These are phyloP conservation scores for Calonectria pseudoreteaudii DNA, from an alignment of 2,329 filamentous ascomycete species.

Conservation along the genomic window DNA sequence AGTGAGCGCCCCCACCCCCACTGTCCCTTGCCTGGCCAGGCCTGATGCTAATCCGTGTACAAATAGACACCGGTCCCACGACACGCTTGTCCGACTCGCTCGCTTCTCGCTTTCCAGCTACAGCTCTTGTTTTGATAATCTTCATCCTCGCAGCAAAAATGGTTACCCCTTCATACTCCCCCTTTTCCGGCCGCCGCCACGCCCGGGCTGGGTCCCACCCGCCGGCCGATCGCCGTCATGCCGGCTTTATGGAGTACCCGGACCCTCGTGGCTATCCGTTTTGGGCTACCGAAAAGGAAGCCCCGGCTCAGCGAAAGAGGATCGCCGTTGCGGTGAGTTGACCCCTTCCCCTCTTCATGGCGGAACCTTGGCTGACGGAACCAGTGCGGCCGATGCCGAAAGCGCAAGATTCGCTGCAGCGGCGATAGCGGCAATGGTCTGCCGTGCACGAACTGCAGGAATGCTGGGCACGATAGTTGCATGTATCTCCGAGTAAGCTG, in stretches of 20 bases:
- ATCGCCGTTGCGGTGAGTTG: slow-evolving; percentile 69
- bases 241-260: slow-evolving; percentile 32
- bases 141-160: slow-evolving; percentile 18
- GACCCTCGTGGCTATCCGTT: slow-evolving; percentile 26
- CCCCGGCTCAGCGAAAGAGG: slow-evolving; percentile 64
- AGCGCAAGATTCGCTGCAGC: slow-evolving; percentile 94
- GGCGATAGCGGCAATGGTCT: slow-evolving; percentile 82
- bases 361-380: background rate
- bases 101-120: background rate
- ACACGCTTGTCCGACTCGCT: background rate
- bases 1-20: background rate
- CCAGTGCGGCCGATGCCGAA: slow-evolving; percentile 89
- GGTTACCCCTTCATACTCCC: slow-evolving; percentile 37
- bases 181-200: slow-evolving; percentile 35
- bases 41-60: background rate
- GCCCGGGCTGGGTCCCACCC: slow-evolving; percentile 32
- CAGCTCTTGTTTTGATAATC: background rate
- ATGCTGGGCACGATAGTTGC: slow-evolving; percentile 77
- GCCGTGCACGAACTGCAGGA: slow-evolving; percentile 86
- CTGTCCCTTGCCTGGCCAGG: background rate
- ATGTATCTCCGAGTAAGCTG: slow-evolving; percentile 81
- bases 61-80: slow-evolving; percentile 1
- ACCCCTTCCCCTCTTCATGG: background rate
- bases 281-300: slow-evolving; percentile 52
- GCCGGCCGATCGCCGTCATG: slow-evolving; percentile 33